Evolutionary conservation across 257 asterid genomes (phyloP).

Genomic region (Solanum ossicruentum): DNA sequence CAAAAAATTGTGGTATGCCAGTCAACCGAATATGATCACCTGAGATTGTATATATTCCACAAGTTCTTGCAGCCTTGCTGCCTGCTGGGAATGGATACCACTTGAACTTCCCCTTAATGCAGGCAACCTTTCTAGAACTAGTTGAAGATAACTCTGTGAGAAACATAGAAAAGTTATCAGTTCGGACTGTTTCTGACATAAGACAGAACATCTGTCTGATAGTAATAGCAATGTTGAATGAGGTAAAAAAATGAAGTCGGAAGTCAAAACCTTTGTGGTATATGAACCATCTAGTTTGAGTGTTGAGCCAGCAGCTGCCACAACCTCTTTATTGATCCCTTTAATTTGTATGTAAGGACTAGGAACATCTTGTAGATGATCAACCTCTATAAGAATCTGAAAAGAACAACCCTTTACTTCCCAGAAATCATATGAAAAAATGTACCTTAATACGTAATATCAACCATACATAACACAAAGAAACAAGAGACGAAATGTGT

Average conservation of each 20-base stretch:
- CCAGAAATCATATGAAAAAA: neutral
- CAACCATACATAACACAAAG: neutral
- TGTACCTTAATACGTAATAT: neutral
- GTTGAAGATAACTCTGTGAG: conserved; percentile 81
- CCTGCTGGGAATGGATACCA: conserved; percentile 84
- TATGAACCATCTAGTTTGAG: conserved; percentile 85
- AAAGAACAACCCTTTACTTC: conserved; percentile 1
- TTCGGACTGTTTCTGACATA: neutral
- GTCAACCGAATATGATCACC: conserved; percentile 23
- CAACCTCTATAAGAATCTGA: conserved; percentile 91
- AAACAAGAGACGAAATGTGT: neutral
- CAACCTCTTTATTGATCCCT: conserved; percentile 80
- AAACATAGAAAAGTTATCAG: conserved; percentile 4
- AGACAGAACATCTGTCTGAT: neutral
- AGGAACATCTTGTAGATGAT: conserved; percentile 87
- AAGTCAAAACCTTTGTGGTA: conserved; percentile 70
- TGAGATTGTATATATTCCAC: conserved; percentile 75
- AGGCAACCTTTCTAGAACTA: conserved; percentile 71
- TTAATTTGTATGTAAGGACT: conserved; percentile 88
- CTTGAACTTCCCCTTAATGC: conserved; percentile 46
- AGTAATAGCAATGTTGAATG: neutral
- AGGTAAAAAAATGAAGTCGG: neutral
- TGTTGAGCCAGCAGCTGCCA: conserved; percentile 72
- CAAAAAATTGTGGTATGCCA: neutral
- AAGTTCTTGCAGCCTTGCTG: conserved; percentile 85